A percentile compares a stretch with the other conserved stretches of the same genome.
phyloP scores from a whole-genome alignment of 805 yeast species.

The Lipomyces lipofer region DNA sequence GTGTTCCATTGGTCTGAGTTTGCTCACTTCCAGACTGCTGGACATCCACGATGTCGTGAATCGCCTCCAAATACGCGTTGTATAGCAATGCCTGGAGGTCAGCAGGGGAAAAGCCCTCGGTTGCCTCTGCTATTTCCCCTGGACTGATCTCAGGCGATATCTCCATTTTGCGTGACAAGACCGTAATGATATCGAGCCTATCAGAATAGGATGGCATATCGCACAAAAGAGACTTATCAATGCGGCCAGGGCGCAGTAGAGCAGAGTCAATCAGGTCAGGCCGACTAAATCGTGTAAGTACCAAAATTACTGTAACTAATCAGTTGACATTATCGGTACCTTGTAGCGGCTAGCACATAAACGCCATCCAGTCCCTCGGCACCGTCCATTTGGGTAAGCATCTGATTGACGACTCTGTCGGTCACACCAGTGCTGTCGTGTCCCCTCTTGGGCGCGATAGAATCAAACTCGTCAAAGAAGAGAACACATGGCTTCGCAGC shows the following conservation, averaged over 20 bases:
- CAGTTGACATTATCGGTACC: too few relatives aligned
- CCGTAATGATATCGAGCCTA: slow-evolving; percentile 66
- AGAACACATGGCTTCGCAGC: slow-evolving; percentile 92
- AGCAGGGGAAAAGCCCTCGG: slow-evolving; percentile 89
- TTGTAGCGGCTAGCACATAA: slow-evolving; percentile 92
- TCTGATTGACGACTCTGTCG: slow-evolving; percentile 94
- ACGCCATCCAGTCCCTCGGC: slow-evolving; percentile 98
- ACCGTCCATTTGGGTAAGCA: slow-evolving; percentile 98
- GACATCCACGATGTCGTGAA: slow-evolving; percentile 52
- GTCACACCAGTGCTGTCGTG: slow-evolving; percentile 98
- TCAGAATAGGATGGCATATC: slow-evolving; percentile 76
- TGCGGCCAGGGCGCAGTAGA: slow-evolving; percentile 88
- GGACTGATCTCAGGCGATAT: slow-evolving; percentile 48
- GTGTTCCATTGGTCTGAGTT: too few relatives aligned
- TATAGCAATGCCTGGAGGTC: slow-evolving; percentile 90
- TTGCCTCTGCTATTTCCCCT: slow-evolving; percentile 54
- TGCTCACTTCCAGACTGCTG: not conserved
- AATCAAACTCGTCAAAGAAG: slow-evolving; percentile 94
- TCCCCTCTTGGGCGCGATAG: slow-evolving; percentile 90
- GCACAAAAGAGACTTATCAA: slow-evolving; percentile 89
- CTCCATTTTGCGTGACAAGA: slow-evolving; percentile 58
- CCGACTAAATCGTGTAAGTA: too few relatives aligned
- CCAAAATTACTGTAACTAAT: too few relatives aligned
- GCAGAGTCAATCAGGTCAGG: slow-evolving; percentile 97
- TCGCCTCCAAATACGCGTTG: slow-evolving; percentile 85